Conservation (phyloP, 441 rosid species). For the Gossypium schwendimanii region DNA sequence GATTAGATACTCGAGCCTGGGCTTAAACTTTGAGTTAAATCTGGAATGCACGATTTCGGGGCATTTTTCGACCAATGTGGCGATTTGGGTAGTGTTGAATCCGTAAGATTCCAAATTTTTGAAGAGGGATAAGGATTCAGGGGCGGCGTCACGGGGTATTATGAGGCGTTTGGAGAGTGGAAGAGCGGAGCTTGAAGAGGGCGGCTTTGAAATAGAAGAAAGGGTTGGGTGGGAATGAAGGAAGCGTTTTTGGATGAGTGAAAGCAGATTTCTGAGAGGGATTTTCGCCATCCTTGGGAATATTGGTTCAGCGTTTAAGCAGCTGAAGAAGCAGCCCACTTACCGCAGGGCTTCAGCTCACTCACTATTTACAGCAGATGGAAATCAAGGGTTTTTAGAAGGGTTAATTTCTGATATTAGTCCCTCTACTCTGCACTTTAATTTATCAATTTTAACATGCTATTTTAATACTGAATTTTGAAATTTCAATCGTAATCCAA, state of each 20-base stretch:
- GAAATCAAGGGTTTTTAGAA: background rate
- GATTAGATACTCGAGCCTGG: background rate
- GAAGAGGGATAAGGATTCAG: background rate
- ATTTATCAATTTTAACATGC: no score
- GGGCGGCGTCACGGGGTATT: no score
- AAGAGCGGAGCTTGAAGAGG: background rate
- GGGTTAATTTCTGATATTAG: no score
- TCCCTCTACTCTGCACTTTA: no score
- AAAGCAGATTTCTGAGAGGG: background rate
- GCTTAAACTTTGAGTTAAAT: background rate
- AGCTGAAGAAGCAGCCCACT: background rate
- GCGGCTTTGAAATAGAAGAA: background rate
- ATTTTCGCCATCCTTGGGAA: background rate
- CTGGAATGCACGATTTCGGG: background rate
- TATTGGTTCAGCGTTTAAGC: background rate
- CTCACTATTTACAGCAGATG: background rate
- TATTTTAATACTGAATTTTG: no score
- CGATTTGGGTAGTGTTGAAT: background rate
- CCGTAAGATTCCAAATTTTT: background rate
- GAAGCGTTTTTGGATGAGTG: conserved; percentile 1
- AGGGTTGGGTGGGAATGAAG: background rate
- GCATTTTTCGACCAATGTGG: background rate
- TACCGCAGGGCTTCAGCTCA: background rate
- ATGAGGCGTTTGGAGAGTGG: background rate
- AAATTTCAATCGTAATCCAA: no score